Evolutionary conservation across 1,139 yeast species (phyloP), one percentile per base, ranked within the genome.

Genomic region (Blastobotrys apis): DNA sequence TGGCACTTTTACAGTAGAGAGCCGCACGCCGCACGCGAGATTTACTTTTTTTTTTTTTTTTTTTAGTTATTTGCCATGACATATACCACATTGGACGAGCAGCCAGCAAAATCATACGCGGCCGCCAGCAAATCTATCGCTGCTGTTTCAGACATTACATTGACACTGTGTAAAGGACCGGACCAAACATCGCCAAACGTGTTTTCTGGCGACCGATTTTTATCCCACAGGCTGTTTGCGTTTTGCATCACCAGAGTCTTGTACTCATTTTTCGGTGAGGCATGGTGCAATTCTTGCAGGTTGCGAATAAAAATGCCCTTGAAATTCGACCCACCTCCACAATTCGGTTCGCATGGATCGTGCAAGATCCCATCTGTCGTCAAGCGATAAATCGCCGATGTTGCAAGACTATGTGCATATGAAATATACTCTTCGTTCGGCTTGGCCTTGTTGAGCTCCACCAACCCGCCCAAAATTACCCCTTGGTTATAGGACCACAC

Each of bases 401-500:
- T 19, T n/a, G 53, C 51, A 16, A 51, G 36, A 17, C 27, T 37
- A 8, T 33, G 25, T 10, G 54, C 54, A 21, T 19, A 6, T n/a
- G 36, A 26, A 9, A 50, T 21, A 29, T 46, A 39, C 26, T 38
- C 30, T n/a, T 26, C 15, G 38, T 47, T 40, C 5, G 33, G 30
- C 6, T 33, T 31, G 16, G 44, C 44, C 17, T 32, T 33, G 43
- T 44, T 23, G 10, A 50, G 39, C 32, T 48, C 53, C 2, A 49
- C 48, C 20, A 51, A 34, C 6, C 48, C 54, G 1, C 52, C 54
- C 4, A 51, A 45, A 15, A 51, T 45, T 3, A 51, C 53, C 1
- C 54, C 54, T 36, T 50, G 53, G 34, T 51, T 51, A 33, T 51
- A 51, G 4, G 48, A 36, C 52, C 53, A 51, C 15, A 36, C 38